Conservation (phyloP, 805 yeast species). For the Metschnikowia matae region DNA sequence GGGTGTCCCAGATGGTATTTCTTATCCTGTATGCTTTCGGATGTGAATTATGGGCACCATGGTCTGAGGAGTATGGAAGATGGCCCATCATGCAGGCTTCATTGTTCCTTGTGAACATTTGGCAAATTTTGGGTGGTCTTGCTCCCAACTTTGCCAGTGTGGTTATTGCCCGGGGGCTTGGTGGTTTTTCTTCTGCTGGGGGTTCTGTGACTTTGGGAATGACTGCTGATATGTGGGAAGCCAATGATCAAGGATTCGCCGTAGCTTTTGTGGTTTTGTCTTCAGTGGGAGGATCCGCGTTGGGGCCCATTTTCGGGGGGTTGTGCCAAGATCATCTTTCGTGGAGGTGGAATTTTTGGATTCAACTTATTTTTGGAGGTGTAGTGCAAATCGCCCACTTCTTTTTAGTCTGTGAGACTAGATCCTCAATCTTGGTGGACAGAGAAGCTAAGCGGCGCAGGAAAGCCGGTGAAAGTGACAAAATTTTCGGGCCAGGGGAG, state of each 20-base stretch:
- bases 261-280: constrained; percentile 32
- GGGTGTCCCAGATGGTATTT: constrained; percentile 28
- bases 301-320: constrained; percentile 31
- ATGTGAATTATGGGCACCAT: constrained; percentile 35
- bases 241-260: constrained; percentile 30
- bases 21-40: constrained; percentile 31
- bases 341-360: constrained; percentile 28
- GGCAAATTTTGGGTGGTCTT: constrained; percentile 30
- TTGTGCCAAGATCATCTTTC: constrained; percentile 17
- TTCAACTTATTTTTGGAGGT: constrained; percentile 34
- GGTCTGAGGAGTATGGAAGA: constrained; percentile 33
- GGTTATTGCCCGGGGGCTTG: constrained; percentile 24
- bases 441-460: constrained; percentile 35
- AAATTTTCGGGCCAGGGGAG: constrained; percentile 36
- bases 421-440: constrained; percentile 31
- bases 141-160: constrained; percentile 28
- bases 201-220: constrained; percentile 34
- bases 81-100: constrained; percentile 32
- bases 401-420: constrained; percentile 33
- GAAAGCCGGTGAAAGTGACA: constrained; percentile 26
- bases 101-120: constrained; percentile 27
- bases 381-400: constrained; percentile 31
- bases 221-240: constrained; percentile 33
- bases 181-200: constrained; percentile 32
- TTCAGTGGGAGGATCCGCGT: constrained; percentile 28